Conservation (phyloP, 1,139 yeast species). For the Kurtzmaniella quercitrusa region DNA sequence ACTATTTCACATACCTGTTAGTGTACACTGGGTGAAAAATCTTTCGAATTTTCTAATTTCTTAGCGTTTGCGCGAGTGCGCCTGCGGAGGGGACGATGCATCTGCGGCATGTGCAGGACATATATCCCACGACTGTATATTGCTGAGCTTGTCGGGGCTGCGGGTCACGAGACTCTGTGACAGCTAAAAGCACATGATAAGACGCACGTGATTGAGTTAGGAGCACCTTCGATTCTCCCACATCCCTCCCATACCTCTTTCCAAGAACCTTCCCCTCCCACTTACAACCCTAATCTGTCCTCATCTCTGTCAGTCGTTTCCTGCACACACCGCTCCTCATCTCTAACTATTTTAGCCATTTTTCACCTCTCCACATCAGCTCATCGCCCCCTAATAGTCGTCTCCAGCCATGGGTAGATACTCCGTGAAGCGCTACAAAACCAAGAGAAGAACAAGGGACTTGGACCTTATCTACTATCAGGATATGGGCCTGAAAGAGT, state of each 20-base stretch:
- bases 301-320: neutral
- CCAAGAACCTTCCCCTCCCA: neutral
- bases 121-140: neutral
- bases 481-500: conserved; percentile 63
- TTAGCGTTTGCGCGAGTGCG: neutral
- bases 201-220: neutral
- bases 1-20: neutral
- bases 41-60: neutral
- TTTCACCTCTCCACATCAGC: neutral
- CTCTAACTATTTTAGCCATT: neutral
- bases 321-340: neutral
- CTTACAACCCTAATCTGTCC: neutral
- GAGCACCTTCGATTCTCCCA: too few relatives aligned
- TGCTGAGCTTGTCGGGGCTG: neutral
- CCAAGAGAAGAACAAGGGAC: conserved; percentile 81
- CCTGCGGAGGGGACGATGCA: neutral
- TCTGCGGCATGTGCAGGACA: neutral
- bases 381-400: neutral
- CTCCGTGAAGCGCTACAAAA: conserved; percentile 69
- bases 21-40: neutral
- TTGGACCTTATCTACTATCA: conserved; percentile 69
- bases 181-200: neutral
- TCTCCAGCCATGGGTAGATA: conserved; percentile 73
- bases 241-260: too few relatives aligned
- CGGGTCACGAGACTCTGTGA: conserved; percentile 1